Base-by-base conservation (phyloP, 352 stramenopile genomes). In the Globisporangium ultimum region DNA sequence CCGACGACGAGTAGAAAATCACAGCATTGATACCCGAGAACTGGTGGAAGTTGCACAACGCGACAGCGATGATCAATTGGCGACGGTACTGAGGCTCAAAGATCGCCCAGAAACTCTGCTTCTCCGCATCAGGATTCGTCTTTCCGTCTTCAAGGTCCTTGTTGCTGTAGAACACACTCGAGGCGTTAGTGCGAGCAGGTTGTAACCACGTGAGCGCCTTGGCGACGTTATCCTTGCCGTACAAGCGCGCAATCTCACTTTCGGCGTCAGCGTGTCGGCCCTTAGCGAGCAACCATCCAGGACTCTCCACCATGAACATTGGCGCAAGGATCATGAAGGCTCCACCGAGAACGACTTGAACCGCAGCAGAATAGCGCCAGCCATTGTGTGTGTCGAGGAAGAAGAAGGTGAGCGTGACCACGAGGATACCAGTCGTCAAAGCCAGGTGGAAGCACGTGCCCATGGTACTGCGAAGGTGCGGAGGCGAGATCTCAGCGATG, bases 321-420 rank as follows among this genome's bases (percentile, higher is more conserved):
- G 65, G 72, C 28, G 73, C 65, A 10, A 80, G 34, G 6, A 71
- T 3, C 17, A 86, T 46, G 52, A 87, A 84, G 18, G 78, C 50
- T 0, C 14, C 67, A 1, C 66, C 78, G 2, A 88, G 61, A 40
- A 85, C 56, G 32, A 83, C 73, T 21, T 76, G 76, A 28, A 90
- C 81, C 11, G 42, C 80, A 50, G 73, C 80, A 58, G 85, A 79
- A 58, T 80, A 76, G 7, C 80, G 76, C 78, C 78, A 90, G 34
- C 74, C 78, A 24, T 65, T 68, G 15, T 69, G 43, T 15, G 77
- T 78, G 64, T 84, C 67, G 42, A 70, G 62, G 64, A 81, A 85
- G 58, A 82, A 89, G 63, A 87, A 78, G 6, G 72, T 72, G 2
- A 62, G 70, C 6, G 61, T 65, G n/a, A 80, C 75, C 38, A 77